Conservation (phyloP, 1,284 basidiomycete species). For the Amylostereum areolatum region DNA sequence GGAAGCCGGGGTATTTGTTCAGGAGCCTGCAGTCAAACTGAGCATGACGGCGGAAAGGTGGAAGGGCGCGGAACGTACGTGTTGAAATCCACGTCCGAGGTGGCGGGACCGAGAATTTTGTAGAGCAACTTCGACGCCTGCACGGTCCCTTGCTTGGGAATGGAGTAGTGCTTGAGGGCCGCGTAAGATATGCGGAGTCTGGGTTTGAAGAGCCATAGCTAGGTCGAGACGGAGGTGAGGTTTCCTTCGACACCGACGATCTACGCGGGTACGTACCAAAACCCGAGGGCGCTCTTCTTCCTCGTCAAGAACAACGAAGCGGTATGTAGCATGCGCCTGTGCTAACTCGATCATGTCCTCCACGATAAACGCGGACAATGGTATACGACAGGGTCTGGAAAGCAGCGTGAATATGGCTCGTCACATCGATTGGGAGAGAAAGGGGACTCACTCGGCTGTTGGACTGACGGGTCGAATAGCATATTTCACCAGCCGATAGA, state of each 20-base stretch:
- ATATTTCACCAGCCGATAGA: conserved; percentile 75
- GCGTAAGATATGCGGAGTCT: conserved; percentile 72
- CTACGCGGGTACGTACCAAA: conserved; percentile 44
- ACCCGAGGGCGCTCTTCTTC: conserved; percentile 73
- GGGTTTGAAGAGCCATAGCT: conserved; percentile 92
- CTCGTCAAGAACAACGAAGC: conserved; percentile 81
- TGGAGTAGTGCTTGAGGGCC: conserved; percentile 43
- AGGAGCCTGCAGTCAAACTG: conserved; percentile 36
- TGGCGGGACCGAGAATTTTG: conserved; percentile 58
- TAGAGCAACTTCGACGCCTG: conserved; percentile 71
- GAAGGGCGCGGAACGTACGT: conserved; percentile 33
- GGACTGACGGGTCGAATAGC: conserved; percentile 69
- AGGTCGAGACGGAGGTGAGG: not conserved
- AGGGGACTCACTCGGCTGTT: conserved; percentile 48
- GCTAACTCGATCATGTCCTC: conserved; percentile 85
- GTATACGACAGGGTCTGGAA: conserved; percentile 54
- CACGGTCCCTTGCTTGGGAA: conserved; percentile 59
- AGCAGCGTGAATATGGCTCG: conserved; percentile 7
- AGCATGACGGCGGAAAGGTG: conserved; percentile 4
- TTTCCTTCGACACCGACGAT: not conserved
- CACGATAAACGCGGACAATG: conserved; percentile 78
- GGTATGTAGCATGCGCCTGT: conserved; percentile 84
- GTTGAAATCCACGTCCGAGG: conserved; percentile 44
- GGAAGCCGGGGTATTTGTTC: conserved; percentile 69
- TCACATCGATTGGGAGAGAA: not conserved